Conservation (phyloP, 352 stramenopile species). For the Phytophthora multivora region DNA sequence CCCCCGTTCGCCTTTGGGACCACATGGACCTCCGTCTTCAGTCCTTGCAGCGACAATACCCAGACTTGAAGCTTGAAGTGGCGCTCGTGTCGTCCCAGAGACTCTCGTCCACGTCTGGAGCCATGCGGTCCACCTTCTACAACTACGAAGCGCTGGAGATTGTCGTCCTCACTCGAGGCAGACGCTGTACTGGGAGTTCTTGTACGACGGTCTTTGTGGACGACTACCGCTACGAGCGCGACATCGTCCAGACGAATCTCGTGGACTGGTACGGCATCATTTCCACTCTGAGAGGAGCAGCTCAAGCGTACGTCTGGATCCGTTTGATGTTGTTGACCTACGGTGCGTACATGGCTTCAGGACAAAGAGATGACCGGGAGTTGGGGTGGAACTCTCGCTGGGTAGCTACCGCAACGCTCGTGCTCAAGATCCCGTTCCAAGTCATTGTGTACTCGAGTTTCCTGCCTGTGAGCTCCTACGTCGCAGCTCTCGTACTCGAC, state of each 20-base stretch:
- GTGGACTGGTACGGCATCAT: constrained; percentile 36
- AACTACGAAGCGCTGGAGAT: constrained; percentile 33
- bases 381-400: background rate
- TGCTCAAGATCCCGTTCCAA: constrained; percentile 55
- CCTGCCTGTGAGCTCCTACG: constrained; percentile 44
- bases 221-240: constrained; percentile 61
- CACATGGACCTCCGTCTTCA: constrained; percentile 39
- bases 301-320: constrained; percentile 56
- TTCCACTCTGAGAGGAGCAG: constrained; percentile 29
- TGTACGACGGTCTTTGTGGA: constrained; percentile 48
- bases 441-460: constrained; percentile 55
- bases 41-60: constrained; percentile 27
- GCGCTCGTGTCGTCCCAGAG: constrained; percentile 25
- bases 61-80: constrained; percentile 34
- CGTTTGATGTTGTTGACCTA: constrained; percentile 32
- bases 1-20: constrained; percentile 29
- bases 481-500: constrained; percentile 44
- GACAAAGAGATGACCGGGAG: background rate
- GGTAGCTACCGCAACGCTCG: constrained; percentile 14
- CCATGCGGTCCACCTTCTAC: constrained; percentile 11
- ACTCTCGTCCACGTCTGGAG: constrained; percentile 11
- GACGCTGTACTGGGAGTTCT: constrained; percentile 8
- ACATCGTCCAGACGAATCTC: constrained; percentile 40
- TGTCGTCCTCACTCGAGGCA: constrained; percentile 37
- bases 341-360: constrained; percentile 3